Base-by-base conservation (phyloP, 441 rosid genomes). In the Populus hybrid region DNA sequence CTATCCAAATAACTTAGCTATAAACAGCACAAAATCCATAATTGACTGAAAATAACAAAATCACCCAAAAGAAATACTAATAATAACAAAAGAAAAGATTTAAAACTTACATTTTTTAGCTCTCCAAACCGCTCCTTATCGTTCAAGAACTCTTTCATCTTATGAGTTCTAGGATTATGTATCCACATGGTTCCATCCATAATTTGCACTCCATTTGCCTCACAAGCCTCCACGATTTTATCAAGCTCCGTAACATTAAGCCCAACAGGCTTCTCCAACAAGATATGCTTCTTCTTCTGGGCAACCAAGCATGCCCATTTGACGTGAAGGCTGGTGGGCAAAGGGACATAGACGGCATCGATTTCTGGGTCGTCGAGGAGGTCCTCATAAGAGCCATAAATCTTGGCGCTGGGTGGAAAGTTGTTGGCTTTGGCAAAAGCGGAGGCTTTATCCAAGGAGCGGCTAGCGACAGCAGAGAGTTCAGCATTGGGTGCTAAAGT, bases 171-270 rank as follows among this genome's bases (percentile, higher is more conserved):
- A 20, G 94, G 93, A 79, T 90, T 75, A 59, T 94, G 97, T 82
- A 94, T 72, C 99, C 95, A 92, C 94, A 90, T 90, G 56, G 97
- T 89, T 7, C 93, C 95, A 77, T 94, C 98, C 98, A 93, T 90
- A 77, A 90, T 71, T 88, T 92, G 98, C 36, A 94, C 84, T 28
- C 86, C 91, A 56, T 88, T 87, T 70, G 82, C 85, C 10, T 86
- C 93, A 67, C 98, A 93, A 24, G 91, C 93, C 74, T 76, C 84
- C 56, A 80, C 23, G 53, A 94, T 92, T 81, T 68, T 61, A 53
- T 91, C 95, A 28, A 94, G 87, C 76, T 92, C 93, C 2, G 63
- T 78, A 2, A 80, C 88, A 74, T 82, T 86, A 9, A 87, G 9
- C 8, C 87, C 97, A 68, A 92, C 88, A 1, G 97, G 99, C 81